A percentile compares a stretch with the other conserved stretches of the same genome.
These are phyloP conservation scores for Fremontodendron californicum DNA, from an alignment of 345 rosid species.

Conservation along the genomic window DNA sequence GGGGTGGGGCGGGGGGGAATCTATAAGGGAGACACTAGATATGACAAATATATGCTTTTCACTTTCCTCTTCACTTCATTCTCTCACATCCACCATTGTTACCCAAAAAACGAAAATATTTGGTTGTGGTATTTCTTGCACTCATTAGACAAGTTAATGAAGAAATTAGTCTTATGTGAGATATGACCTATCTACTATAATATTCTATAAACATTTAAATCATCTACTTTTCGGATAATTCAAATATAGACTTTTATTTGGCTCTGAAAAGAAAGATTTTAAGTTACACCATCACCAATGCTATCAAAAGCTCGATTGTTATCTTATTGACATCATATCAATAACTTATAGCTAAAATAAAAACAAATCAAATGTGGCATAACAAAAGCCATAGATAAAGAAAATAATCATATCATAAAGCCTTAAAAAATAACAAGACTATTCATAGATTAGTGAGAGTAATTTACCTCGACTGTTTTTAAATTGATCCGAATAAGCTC, in stretches of 20 bases:
- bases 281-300: not conserved
- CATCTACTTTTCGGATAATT: not conserved
- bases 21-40: too few species aligned
- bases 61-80: not conserved
- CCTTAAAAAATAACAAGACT: not conserved
- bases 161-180: not conserved
- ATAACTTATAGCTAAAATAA: not conserved
- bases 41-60: not conserved
- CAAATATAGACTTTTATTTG: not conserved
- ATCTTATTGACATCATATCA: not conserved
- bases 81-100: not conserved
- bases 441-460: not conserved
- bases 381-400: not conserved
- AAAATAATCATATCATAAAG: not conserved
- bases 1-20: too few species aligned
- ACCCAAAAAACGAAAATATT: not conserved
- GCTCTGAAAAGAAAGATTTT: not conserved
- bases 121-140: not conserved
- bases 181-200: not conserved
- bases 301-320: not conserved
- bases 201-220: not conserved
- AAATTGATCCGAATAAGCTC: slow-evolving; percentile 94
- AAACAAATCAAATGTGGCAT: not conserved
- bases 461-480: slow-evolving; percentile 90
- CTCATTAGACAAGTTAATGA: not conserved